Conservation (phyloP, 1,284 basidiomycete species). For the Puccinia novopanici region DNA sequence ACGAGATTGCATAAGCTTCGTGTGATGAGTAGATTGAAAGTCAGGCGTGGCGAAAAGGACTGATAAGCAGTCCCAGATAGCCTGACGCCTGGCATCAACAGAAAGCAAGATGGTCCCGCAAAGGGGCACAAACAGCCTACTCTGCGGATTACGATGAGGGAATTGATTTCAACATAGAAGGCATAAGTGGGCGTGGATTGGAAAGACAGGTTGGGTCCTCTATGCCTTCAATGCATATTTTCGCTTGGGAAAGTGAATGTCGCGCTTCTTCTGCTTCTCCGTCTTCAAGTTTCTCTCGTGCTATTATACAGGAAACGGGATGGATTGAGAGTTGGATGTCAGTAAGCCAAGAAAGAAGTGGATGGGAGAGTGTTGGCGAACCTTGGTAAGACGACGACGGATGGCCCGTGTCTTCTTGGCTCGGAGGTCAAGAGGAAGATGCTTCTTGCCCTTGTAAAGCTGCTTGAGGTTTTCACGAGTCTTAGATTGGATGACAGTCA, state of each 20-base stretch:
- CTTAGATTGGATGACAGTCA: constrained; percentile 99
- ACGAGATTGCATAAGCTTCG: too few species aligned
- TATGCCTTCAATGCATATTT: constrained; percentile 72
- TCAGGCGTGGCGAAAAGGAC: too few species aligned
- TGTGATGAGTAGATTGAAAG: too few species aligned
- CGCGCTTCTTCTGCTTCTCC: constrained; percentile 86
- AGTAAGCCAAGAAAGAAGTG: background rate
- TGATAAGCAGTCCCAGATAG: background rate
- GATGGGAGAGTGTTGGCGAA: constrained; percentile 59
- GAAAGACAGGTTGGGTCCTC: constrained; percentile 9
- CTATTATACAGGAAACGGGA: constrained; percentile 61
- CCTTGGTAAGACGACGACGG: constrained; percentile 88
- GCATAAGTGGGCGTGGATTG: background rate
- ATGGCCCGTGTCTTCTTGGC: constrained; percentile 98
- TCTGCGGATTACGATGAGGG: background rate
- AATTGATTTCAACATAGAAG: background rate
- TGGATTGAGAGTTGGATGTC: constrained; percentile 52
- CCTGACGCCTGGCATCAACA: background rate
- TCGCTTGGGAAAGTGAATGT: constrained; percentile 79
- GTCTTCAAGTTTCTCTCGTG: constrained; percentile 81
- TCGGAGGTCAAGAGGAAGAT: constrained; percentile 94
- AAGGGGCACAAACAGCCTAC: background rate
- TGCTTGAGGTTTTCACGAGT: constrained; percentile 93
- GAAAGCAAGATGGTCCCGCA: background rate
- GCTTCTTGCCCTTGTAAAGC: constrained; percentile 97